Evolutionary conservation across 768 basidiomycete genomes (phyloP).

Genomic region (Kwoniella shandongensis): DNA sequence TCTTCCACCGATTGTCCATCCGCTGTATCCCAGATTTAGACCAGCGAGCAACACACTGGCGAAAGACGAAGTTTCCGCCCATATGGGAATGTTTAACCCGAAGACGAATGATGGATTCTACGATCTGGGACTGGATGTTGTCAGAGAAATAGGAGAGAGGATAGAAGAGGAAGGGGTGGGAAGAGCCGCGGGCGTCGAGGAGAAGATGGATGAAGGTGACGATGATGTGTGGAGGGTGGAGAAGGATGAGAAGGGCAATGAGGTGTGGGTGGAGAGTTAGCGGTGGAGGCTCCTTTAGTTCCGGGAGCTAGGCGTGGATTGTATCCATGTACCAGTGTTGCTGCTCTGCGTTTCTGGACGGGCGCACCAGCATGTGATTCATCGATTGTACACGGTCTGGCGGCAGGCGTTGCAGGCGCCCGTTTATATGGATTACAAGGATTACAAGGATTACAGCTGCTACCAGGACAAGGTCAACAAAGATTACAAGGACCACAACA

Average conservation of each 20-base stretch:
- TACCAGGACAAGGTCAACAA: no score
- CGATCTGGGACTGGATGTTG: slow-evolving; percentile 70
- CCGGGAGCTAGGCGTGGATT: no score
- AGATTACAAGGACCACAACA: no score
- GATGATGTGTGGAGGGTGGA: slow-evolving; percentile 20
- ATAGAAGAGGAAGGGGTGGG: slow-evolving; percentile 45
- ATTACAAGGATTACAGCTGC: no score
- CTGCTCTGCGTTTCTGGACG: no score
- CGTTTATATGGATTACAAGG: no score
- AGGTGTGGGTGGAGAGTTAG: slow-evolving; percentile 29
- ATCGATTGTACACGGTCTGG: no score
- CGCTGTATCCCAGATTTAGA: slow-evolving; percentile 59
- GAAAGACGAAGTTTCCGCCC: slow-evolving; percentile 75
- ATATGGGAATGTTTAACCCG: slow-evolving; percentile 82
- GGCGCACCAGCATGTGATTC: no score
- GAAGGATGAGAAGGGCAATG: slow-evolving; percentile 29
- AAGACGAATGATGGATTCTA: slow-evolving; percentile 88
- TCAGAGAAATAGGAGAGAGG: slow-evolving; percentile 54
- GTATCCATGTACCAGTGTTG: no score
- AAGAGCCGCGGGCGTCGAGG: not conserved
- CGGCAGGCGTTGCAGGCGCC: no score
- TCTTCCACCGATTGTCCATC: slow-evolving; percentile 60
- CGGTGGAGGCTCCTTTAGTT: not conserved
- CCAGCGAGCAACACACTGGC: slow-evolving; percentile 68
- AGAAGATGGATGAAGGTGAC: slow-evolving; percentile 7